Conservation (phyloP, 768 basidiomycete genomes). For the Macrolepiota albuminosa region DNA sequence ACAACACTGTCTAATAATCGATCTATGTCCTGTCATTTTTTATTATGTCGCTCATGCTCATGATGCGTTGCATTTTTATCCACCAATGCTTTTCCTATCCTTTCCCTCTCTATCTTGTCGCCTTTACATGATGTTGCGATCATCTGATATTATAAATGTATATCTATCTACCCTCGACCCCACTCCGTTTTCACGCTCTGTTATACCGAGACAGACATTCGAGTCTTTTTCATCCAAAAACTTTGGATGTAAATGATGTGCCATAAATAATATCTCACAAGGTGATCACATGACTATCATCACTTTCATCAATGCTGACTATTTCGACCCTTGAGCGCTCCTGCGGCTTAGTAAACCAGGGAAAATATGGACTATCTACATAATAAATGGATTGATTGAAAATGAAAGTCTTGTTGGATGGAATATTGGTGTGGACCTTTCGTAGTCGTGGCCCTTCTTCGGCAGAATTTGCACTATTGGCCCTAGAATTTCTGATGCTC, state of each 20-base stretch:
- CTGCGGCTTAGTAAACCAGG: neutral
- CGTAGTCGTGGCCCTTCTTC: neutral
- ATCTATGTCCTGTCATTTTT: neutral
- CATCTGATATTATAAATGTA: neutral
- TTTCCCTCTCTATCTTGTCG: constrained; percentile 1
- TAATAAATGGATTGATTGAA: neutral
- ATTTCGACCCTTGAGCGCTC: too few relatives aligned
- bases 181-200: neutral
- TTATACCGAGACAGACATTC: neutral
- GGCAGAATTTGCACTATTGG: too few relatives aligned
- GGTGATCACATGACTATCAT: neutral
- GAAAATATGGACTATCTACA: neutral
- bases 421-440: neutral
- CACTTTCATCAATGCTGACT: neutral
- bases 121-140: neutral
- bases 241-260: neutral
- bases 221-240: neutral
- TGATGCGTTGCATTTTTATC: constrained; percentile 1
- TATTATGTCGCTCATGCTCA: neutral
- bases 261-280: neutral
- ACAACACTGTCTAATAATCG: constrained; percentile 13
- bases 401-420: neutral
- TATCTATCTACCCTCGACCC: neutral
- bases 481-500: neutral
- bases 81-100: neutral